Conservation (phyloP, 2,329 filamentous ascomycete genomes). For the Alternaria conjuncta region DNA sequence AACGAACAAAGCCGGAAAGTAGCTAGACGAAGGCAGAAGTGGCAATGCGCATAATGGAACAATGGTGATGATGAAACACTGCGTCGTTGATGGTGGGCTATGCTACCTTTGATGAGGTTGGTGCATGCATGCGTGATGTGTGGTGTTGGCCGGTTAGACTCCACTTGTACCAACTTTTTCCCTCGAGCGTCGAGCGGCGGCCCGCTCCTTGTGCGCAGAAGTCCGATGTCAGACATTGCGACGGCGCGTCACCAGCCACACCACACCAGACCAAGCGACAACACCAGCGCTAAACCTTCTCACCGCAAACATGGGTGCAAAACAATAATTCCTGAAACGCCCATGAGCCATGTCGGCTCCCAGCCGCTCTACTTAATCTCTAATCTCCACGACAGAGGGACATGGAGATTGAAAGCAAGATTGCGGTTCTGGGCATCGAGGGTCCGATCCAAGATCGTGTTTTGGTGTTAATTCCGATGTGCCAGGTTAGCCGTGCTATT, state of each 20-base stretch:
- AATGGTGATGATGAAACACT: neutral
- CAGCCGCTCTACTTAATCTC: neutral
- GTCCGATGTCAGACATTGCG: neutral
- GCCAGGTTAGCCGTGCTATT: neutral
- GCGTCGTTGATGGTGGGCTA: neutral
- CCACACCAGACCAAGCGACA: neutral
- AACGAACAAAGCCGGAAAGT: neutral
- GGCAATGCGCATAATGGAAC: neutral
- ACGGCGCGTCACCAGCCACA: conserved; percentile 6
- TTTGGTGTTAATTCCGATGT: neutral
- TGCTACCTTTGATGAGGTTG: neutral
- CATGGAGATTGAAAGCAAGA: neutral
- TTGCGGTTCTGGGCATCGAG: neutral
- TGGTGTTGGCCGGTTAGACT: neutral
- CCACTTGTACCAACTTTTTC: neutral
- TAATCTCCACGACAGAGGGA: neutral
- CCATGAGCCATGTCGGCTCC: neutral
- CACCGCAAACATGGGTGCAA: neutral
- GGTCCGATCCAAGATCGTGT: neutral
- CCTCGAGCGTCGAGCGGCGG: neutral
- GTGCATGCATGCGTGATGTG: conserved; percentile 4
- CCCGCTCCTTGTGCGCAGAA: neutral
- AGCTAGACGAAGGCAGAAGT: neutral
- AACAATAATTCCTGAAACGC: neutral
- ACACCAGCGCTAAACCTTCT: neutral